Evolutionary conservation across 2,329 filamentous ascomycete genomes (phyloP).

Genomic region (Ophiostoma himal-ulmi): DNA sequence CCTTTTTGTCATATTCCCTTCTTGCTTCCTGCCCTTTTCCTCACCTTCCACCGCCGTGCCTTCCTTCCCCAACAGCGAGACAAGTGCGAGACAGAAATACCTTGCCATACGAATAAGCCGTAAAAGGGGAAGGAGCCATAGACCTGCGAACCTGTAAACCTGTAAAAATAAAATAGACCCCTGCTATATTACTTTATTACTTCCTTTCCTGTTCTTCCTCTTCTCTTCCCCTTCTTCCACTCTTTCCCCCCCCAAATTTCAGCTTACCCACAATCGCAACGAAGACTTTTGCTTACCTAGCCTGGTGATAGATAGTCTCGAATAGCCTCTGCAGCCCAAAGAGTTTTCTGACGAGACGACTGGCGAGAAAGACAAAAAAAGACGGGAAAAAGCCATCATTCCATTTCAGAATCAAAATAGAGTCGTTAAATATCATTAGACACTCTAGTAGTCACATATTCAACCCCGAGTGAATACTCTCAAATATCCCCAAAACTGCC

Average conservation of each 20-base stretch:
- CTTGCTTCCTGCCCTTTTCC: background rate
- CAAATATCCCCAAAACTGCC: background rate
- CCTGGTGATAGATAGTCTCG: background rate
- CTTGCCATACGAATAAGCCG: background rate
- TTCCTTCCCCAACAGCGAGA: constrained; percentile 1
- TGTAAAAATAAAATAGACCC: background rate
- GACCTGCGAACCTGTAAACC: background rate
- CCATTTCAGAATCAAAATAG: too few relatives aligned
- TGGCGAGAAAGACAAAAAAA: background rate
- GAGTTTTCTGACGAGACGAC: constrained; percentile 3
- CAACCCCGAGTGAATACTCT: background rate
- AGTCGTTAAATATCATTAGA: too few relatives aligned
- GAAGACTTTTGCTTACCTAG: constrained; percentile 12
- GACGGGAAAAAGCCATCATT: background rate
- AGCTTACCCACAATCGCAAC: background rate
- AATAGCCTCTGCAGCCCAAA: background rate
- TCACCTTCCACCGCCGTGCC: background rate
- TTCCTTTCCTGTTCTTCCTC: background rate
- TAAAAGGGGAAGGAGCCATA: background rate
- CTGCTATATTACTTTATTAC: background rate
- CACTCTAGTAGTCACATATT: too few relatives aligned
- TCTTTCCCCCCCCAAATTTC: constrained; percentile 13
- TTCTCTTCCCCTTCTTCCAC: constrained; percentile 13
- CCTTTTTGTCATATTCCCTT: background rate
- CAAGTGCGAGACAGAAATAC: background rate